phyloP scores from a whole-genome alignment of 208 protist genomes.

The Acanthamoeba triangularis region DNA sequence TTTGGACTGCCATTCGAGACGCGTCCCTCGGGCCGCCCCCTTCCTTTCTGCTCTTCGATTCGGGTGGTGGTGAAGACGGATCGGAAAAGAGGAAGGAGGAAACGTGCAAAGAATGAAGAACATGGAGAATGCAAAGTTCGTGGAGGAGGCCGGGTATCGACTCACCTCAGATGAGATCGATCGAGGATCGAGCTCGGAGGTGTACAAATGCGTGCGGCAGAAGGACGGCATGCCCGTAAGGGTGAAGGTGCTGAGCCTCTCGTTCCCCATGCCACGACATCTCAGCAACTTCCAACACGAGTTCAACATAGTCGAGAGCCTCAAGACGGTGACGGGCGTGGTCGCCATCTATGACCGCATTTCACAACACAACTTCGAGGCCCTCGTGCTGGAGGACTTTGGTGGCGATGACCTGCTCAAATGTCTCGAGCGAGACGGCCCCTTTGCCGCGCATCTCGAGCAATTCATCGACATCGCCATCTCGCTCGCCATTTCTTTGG shows the following conservation, averaged over 20 bases:
- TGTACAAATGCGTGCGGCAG: slow-evolving; percentile 5
- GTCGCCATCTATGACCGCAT: slow-evolving; percentile 32
- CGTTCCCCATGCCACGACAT: slow-evolving; percentile 65
- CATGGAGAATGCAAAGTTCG: slow-evolving; percentile 21
- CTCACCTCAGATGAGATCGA: slow-evolving; percentile 9
- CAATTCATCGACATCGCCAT: slow-evolving; percentile 47
- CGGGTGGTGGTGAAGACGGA: neutral
- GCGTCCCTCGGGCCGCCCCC: neutral
- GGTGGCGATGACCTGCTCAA: slow-evolving; percentile 11
- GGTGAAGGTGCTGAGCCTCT: slow-evolving; percentile 53
- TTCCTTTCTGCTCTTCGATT: too few species aligned
- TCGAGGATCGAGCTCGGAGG: neutral
- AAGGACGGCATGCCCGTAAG: neutral
- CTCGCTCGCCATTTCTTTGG: neutral
- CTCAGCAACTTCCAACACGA: slow-evolving; percentile 74
- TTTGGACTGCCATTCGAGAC: neutral
- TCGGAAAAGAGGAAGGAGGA: neutral
- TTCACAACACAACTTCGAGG: slow-evolving; percentile 19
- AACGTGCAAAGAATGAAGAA: slow-evolving; percentile 3
- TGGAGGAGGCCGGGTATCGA: slow-evolving; percentile 4
- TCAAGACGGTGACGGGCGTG: slow-evolving; percentile 6
- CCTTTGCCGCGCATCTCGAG: neutral
- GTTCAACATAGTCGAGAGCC: slow-evolving; percentile 43
- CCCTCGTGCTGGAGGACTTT: slow-evolving; percentile 68
- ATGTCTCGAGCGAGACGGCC: slow-evolving; percentile 1